These are phyloP conservation scores for Mytilinidion resinicola DNA, from an alignment of 495 filamentous ascomycete species.

Conservation along the genomic window DNA sequence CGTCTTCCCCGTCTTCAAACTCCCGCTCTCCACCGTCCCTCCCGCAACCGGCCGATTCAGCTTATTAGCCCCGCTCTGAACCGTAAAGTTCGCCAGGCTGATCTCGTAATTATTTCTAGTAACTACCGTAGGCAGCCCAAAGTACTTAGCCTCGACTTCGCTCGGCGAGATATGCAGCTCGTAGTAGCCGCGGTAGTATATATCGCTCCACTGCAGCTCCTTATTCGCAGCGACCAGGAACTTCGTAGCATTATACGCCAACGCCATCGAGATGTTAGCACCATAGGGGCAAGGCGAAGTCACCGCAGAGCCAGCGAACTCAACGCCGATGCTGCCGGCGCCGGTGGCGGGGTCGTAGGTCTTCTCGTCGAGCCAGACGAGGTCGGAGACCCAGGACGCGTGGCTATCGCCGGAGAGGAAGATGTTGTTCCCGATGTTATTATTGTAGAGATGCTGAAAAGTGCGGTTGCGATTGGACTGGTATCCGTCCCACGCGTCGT, in stretches of 20 bases:
- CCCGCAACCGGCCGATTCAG: constrained; percentile 42
- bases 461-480: constrained; percentile 58
- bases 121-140: constrained; percentile 41
- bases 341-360: constrained; percentile 53
- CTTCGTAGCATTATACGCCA: constrained; percentile 38
- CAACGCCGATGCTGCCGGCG: constrained; percentile 54
- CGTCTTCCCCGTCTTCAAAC: constrained; percentile 43
- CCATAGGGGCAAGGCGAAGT: constrained; percentile 47
- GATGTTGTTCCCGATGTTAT: constrained; percentile 60
- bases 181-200: constrained; percentile 55
- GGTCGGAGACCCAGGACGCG: constrained; percentile 57
- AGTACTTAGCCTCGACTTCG: constrained; percentile 45
- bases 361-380: constrained; percentile 55
- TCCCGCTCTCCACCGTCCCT: constrained; percentile 44
- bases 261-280: constrained; percentile 42
- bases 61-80: constrained; percentile 49
- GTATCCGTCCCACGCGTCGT: constrained; percentile 62
- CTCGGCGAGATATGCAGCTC: constrained; percentile 33
- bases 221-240: constrained; percentile 46
- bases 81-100: constrained; percentile 53
- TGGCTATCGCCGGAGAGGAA: constrained; percentile 62
- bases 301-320: constrained; percentile 61
- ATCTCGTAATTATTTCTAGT: constrained; percentile 44
- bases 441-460: constrained; percentile 50
- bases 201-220: constrained; percentile 62